phyloP scores from a whole-genome alignment of 805 yeast species.

The Sporopachydermia lactativora region DNA sequence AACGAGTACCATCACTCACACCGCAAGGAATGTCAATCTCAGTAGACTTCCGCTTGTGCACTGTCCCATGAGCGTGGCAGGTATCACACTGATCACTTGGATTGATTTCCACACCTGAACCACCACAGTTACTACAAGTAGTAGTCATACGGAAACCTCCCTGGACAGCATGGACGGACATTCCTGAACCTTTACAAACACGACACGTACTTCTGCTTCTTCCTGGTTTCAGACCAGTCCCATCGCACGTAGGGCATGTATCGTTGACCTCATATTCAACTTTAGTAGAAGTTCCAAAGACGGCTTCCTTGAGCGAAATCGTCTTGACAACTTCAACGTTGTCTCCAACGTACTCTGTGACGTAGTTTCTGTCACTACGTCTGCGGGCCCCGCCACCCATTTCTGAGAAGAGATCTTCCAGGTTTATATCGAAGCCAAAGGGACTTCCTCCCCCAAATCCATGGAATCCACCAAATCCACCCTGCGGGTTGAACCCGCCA shows the following conservation, averaged over 20 bases:
- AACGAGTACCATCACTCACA: slow-evolving; percentile 69
- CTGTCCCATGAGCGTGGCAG: slow-evolving; percentile 88
- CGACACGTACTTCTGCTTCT: slow-evolving; percentile 65
- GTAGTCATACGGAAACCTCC: slow-evolving; percentile 97
- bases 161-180: slow-evolving; percentile 66
- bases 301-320: slow-evolving; percentile 72
- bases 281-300: slow-evolving; percentile 57
- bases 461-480: slow-evolving; percentile 39
- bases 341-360: slow-evolving; percentile 78
- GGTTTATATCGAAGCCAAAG: slow-evolving; percentile 31
- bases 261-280: slow-evolving; percentile 64
- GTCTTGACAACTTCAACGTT: slow-evolving; percentile 69
- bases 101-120: slow-evolving; percentile 70
- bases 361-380: slow-evolving; percentile 29
- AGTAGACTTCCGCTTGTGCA: slow-evolving; percentile 50
- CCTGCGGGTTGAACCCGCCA: slow-evolving; percentile 32
- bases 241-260: slow-evolving; percentile 66
- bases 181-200: slow-evolving; percentile 89
- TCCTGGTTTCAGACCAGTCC: slow-evolving; percentile 74
- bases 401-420: slow-evolving; percentile 42
- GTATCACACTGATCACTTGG: slow-evolving; percentile 54
- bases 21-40: slow-evolving; percentile 83
- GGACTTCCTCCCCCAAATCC: slow-evolving; percentile 32
- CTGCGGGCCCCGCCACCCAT: slow-evolving; percentile 18
- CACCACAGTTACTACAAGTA: slow-evolving; percentile 78